Evolutionary conservation across 1,284 basidiomycete genomes (phyloP), one percentile per base, ranked within the genome.

Genomic region (Golubevia sp.): DNA sequence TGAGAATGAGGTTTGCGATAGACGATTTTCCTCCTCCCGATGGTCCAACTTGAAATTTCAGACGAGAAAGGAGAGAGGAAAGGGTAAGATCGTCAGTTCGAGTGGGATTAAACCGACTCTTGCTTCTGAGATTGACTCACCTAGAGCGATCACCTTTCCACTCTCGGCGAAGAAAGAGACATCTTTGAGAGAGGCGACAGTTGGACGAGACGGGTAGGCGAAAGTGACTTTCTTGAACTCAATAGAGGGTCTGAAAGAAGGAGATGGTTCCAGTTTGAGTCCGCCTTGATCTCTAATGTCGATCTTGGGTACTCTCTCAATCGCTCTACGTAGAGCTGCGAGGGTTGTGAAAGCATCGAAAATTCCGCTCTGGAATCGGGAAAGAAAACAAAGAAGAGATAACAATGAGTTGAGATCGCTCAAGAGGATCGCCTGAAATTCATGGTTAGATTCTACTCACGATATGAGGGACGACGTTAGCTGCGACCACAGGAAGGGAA

Each of bases 1-100:
- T 81, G 2, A 85, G 68, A 0, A 86, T 72, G 2, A 86, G 75
- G 8, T 79, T 68, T 6, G 84, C 84, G 34, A 85, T 81, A 8
- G 86, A 87, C 0, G 85, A 85, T 74, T 83, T 83, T 49, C 80
- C 80, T 3, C 74, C 77, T 6, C 80, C 80, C 2, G 67, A 71
- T 1, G 78, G 77, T 2, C 80, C 80, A 21, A 83, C 80, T 23
- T 5, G 30, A 34, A 23, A 23, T 18, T 49, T 23, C 18, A 18
- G 20, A 18, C 48, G 48, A 18, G 48, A 18, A 18, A 23, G 48
- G 48, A 49, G 48, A 49, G 48, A 23, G 48, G 20, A 23, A 49
- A 23, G 48, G 18, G 18, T 18, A 23, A 23, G 48, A 49, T 18
- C 48, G 48, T 49, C 48, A 18, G 48, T 18, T 49, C 48, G 20